Base-by-base conservation (phyloP, 148 eudicot species). In the Cornus florida region DNA sequence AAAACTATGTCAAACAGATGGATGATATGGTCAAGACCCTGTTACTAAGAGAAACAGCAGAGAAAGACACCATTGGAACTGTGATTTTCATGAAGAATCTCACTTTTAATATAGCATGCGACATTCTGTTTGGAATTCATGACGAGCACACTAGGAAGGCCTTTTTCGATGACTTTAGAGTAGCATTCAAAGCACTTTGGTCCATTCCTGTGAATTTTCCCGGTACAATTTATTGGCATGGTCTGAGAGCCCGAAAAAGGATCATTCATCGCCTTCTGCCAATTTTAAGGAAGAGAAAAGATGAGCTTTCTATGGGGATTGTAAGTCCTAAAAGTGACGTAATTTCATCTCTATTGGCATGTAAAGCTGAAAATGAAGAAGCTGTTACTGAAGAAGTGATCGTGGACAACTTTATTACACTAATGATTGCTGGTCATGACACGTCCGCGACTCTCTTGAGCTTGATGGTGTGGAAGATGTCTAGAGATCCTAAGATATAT, bases 401-500 rank as follows among this genome's bases (percentile, higher is more conserved):
- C n/a, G 31, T 69, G 24, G 79, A 77, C 7, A 77, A 77, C 22
- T 68, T 77, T 20, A n/a, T 57, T 7, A 4, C 43, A 19, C 39
- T 77, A 3, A 50, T 77, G 72, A 77, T 50, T 9, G 79, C 73
- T 7, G 56, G 79, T 20, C 79, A 77, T 1, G 73, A 77, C 13
- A 69, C 79, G 0, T 50, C 79, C 56, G 73, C 73, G 7, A 69
- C 6, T 77, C 79, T 77, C 38, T 16, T 77, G 79, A 69, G 79
- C 39, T 69, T 77, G 64, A 69, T 77, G 73, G 73, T 77, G 10
- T 77, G 79, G 79, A 77, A 77, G 79, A 39, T 77, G 20, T 69
- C 79, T 35, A 50, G 19, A 24, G 73, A 77, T 1, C 59, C 70
- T 4, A 11, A 53, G 31, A 69, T 69, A 23, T 46, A 77, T 19